Conservation (phyloP, 331 rosid genomes). For the Cucumis variabilis region DNA sequence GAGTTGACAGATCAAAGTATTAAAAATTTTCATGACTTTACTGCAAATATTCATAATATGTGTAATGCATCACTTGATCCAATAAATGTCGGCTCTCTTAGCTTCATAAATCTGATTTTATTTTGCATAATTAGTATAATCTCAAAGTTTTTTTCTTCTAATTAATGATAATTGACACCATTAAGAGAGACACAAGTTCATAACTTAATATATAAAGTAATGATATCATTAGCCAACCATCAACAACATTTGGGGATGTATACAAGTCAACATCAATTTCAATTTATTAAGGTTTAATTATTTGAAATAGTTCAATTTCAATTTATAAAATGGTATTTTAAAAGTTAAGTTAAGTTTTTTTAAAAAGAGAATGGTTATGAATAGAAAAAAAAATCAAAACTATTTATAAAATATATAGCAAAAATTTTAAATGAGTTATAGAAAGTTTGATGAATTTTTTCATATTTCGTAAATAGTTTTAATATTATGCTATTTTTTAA, state of each 20-base stretch:
- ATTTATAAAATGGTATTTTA: no score
- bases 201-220: neutral
- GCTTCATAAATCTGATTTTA: neutral
- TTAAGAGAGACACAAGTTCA: neutral
- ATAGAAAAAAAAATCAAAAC: no score
- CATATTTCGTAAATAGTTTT: no score
- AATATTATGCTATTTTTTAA: no score
- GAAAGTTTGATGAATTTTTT: no score
- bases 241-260: neutral
- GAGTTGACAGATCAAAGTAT: neutral
- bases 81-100: neutral
- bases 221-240: neutral
- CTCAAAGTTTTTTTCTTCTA: neutral
- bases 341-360: no score
- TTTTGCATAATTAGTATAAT: neutral
- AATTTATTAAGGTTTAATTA: neutral
- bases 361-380: no score
- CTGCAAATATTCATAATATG: neutral
- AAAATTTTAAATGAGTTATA: no score
- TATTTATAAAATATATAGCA: no score
- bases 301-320: neutral
- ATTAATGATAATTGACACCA: no score
- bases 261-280: neutral
- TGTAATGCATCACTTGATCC: conserved; percentile 19
- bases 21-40: neutral